These are phyloP conservation scores for Leishmania gerbilli DNA, from an alignment of 208 protist genomes.

Conservation along the genomic window DNA sequence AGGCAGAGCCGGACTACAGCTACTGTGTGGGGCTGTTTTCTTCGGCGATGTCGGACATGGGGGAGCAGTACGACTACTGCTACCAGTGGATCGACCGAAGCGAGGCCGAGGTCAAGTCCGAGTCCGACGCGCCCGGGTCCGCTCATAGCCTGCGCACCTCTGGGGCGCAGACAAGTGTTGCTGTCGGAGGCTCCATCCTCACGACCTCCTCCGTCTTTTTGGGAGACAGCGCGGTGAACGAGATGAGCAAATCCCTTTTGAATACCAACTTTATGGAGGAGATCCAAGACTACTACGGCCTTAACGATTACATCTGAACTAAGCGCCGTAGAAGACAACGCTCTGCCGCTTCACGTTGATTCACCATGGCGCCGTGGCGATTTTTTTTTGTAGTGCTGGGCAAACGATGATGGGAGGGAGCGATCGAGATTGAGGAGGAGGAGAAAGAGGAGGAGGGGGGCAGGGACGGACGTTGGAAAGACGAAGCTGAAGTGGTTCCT, in stretches of 20 bases:
- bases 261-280: conserved; percentile 33
- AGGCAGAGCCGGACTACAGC: conserved; percentile 76
- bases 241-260: conserved; percentile 21
- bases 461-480: neutral
- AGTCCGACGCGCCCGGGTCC: conserved; percentile 10
- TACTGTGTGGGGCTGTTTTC: conserved; percentile 59
- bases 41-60: conserved; percentile 33
- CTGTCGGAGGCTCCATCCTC: conserved; percentile 32
- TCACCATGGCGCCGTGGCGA: neutral
- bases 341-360: neutral
- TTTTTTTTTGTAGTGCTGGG: neutral
- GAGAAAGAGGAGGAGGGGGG: neutral
- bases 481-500: neutral
- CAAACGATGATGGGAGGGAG: neutral
- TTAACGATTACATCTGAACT: conserved; percentile 33
- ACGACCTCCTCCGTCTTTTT: conserved; percentile 29
- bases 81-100: conserved; percentile 55
- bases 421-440: neutral
- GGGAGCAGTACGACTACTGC: conserved; percentile 60
- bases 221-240: conserved; percentile 16
- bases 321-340: neutral
- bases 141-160: conserved; percentile 6
- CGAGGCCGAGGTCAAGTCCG: conserved; percentile 6
- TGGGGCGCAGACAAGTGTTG: conserved; percentile 25
- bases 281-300: conserved; percentile 42